Percentiles rank a stretch among this genome's conserved stretches.
Conservation (phyloP, 2,329 filamentous ascomycete species). For the Parafenestella ontariensis region DNA sequence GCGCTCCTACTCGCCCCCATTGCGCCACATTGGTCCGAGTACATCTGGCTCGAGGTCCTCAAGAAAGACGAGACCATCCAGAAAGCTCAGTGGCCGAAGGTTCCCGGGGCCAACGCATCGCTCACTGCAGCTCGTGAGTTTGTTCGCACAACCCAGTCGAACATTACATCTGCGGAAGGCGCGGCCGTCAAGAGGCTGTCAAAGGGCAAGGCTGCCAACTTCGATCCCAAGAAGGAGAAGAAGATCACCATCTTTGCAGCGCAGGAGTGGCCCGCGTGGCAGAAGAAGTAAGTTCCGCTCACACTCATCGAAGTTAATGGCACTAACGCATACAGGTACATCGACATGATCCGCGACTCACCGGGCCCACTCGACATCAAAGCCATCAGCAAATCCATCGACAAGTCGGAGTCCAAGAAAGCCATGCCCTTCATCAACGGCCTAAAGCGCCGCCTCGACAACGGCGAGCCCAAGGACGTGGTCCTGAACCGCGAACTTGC, state of each 20-base stretch:
- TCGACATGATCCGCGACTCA: slow-evolving; percentile 38
- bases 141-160: slow-evolving; percentile 74
- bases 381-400: slow-evolving; percentile 76
- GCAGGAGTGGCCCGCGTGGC: slow-evolving; percentile 84
- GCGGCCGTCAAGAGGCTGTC: slow-evolving; percentile 85
- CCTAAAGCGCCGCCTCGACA: slow-evolving; percentile 81
- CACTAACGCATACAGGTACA: slow-evolving; percentile 31
- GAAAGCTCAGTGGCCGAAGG: slow-evolving; percentile 75
- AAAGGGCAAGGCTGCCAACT: slow-evolving; percentile 85
- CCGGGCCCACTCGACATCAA: slow-evolving; percentile 74
- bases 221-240: slow-evolving; percentile 92
- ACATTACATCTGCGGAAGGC: slow-evolving; percentile 85
- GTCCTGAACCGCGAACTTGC: slow-evolving; percentile 85
- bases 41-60: slow-evolving; percentile 92
- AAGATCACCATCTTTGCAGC: slow-evolving; percentile 87
- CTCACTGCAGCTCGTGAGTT: slow-evolving; percentile 84
- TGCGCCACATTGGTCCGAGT: slow-evolving; percentile 92
- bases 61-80: slow-evolving; percentile 79
- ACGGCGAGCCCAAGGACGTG: slow-evolving; percentile 67
- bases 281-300: slow-evolving; percentile 79
- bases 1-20: slow-evolving; percentile 82
- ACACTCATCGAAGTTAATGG: not conserved
- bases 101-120: slow-evolving; percentile 68
- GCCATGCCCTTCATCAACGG: slow-evolving; percentile 95
- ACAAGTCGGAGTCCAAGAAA: slow-evolving; percentile 93